Evolutionary conservation across 495 filamentous ascomycete genomes (phyloP), one percentile per base, ranked within the genome.

Genomic region (Penicillium antarcticum): DNA sequence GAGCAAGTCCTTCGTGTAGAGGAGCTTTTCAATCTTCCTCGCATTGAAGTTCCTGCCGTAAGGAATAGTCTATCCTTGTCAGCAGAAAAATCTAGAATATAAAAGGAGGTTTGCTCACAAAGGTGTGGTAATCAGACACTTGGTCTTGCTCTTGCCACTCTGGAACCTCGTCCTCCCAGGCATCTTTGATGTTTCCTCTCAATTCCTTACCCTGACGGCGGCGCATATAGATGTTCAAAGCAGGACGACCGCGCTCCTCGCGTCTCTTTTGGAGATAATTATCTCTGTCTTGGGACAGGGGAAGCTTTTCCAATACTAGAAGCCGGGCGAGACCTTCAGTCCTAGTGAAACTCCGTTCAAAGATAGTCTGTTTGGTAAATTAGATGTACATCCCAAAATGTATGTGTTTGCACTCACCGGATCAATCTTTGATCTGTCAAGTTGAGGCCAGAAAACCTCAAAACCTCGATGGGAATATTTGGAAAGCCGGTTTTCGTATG

Each of bases 391-490:
- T 2, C 2, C 16, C 16, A 12, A 11, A 5, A 10, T 5, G 8
- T 14, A 16, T 5, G n/a, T 41, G 9, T 29, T 29, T 17, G 2
- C 5, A 19, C 60, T 54, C 52, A 74, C 71, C 8, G 89, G 89
- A 57, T 95, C 89, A 41, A 95, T 74, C 9, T 78, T 79, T 3
- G 80, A 78, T 17, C 89, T 80, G 46, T 92, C 86, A 18, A 95
- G 73, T 19, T 80, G 72, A 0, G 81, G 72, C 82, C 87, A 92
- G 63, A 87, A 87, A 3, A 92, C 79, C 61, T 95, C 89, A 48
- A 95, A 95, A 3, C 87, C 87, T 11, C 88, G 75, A 61, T 86
- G 88, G 18, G 84, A 87, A 66, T 92, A 95, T 64, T 95, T 95
- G 4, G 87, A 89, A n/a, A 95, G 76, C 8, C 89, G 85, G 53